Conservation (phyloP, 371 early-diverging fungal genomes). For the Chytridium lagenaria region DNA sequence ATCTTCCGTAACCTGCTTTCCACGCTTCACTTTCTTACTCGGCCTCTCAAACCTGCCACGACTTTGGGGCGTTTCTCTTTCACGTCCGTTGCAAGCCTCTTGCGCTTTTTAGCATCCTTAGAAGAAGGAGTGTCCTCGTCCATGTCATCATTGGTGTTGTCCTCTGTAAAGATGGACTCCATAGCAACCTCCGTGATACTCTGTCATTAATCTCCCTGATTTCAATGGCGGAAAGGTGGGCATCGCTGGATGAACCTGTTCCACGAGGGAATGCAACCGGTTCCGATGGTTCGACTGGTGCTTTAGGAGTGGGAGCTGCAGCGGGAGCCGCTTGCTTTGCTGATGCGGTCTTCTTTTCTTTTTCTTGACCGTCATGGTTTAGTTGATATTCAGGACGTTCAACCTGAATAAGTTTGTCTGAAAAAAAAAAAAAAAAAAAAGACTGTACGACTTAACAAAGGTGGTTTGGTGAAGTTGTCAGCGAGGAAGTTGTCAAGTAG, state of each 20-base stretch:
- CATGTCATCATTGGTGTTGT: background rate
- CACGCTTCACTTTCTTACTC: conserved; percentile 7
- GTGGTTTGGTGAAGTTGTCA: too few species aligned
- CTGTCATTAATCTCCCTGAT: background rate
- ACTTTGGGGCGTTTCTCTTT: background rate
- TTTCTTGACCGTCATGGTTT: background rate
- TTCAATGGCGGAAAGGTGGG: background rate
- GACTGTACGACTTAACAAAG: background rate
- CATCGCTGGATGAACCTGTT: background rate
- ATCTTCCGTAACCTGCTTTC: background rate
- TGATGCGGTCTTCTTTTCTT: background rate
- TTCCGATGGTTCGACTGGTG: too few species aligned
- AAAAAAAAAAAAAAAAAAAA: conserved; percentile 20
- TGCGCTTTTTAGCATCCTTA: conserved; percentile 27
- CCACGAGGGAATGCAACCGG: conserved; percentile 18
- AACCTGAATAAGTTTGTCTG: too few species aligned
- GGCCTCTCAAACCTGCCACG: too few species aligned
- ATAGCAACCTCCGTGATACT: conserved; percentile 7
- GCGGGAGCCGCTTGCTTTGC: conserved; percentile 4
- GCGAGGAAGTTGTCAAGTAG: background rate
- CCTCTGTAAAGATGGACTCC: conserved; percentile 6
- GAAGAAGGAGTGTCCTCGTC: background rate
- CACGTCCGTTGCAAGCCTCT: conserved; percentile 4
- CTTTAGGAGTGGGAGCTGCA: background rate
- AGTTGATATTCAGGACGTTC: too few species aligned